Evolutionary conservation across 192 early-diverging fungal genomes (phyloP).

Genomic region (Entophlyctis luteolus): DNA sequence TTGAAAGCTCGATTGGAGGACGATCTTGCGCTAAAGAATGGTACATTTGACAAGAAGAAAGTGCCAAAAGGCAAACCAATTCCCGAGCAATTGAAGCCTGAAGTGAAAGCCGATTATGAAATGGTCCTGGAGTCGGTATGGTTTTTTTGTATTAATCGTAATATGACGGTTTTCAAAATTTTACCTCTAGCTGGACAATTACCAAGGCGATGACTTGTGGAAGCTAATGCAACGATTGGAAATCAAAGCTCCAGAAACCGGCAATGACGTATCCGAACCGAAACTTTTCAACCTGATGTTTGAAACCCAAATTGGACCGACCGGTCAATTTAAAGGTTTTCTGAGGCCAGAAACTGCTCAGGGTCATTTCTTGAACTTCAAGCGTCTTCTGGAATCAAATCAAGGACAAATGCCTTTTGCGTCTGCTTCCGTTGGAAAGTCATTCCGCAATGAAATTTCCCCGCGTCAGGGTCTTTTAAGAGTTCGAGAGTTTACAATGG

Average conservation of each 20-base stretch:
- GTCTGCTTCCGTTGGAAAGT: conserved; percentile 93
- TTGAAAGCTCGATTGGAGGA: conserved; percentile 86
- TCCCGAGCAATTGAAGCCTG: conserved; percentile 60
- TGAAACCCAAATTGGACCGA: conserved; percentile 94
- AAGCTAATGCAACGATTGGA: conserved; percentile 78
- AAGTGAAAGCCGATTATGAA: conserved; percentile 68
- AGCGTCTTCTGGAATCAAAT: conserved; percentile 94
- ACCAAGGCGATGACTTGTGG: conserved; percentile 75
- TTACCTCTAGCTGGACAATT: conserved; percentile 83
- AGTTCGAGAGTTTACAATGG: conserved; percentile 65
- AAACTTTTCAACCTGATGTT: conserved; percentile 99
- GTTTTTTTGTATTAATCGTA: no score
- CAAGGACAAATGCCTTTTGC: conserved; percentile 98
- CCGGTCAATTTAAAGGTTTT: conserved; percentile 87
- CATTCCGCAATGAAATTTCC: conserved; percentile 98
- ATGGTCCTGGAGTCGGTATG: conserved; percentile 77
- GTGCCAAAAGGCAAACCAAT: conserved; percentile 53
- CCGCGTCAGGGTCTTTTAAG: conserved; percentile 91
- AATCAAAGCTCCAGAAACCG: conserved; percentile 87
- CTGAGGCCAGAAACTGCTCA: conserved; percentile 99
- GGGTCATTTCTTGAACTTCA: conserved; percentile 99
- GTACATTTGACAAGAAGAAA: conserved; percentile 63
- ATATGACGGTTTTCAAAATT: conserved; percentile 8
- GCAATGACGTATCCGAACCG: conserved; percentile 85
- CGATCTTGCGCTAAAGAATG: conserved; percentile 50